Percentiles rank a stretch among this genome's conserved stretches.
Conservation (phyloP, 225 moss, liverwort and hornwort species). For the Lunularia cruciata region DNA sequence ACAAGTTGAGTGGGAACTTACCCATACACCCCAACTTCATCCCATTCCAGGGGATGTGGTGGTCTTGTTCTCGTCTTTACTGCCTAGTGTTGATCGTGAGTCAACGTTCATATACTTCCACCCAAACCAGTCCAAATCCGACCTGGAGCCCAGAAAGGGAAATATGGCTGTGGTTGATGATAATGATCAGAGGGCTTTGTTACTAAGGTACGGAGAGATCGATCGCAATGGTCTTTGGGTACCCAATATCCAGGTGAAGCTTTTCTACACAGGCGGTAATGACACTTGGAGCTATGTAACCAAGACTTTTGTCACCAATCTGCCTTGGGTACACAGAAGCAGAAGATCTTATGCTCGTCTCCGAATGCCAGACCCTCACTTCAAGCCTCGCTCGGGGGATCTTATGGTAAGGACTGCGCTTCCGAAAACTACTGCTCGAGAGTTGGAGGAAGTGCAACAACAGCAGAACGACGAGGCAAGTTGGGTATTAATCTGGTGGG, state of each 20-base stretch:
- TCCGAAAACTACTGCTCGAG: not conserved
- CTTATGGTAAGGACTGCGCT: slow-evolving; percentile 8
- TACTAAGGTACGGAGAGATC: slow-evolving; percentile 4
- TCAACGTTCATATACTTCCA: slow-evolving; percentile 1
- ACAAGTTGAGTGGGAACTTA: not conserved
- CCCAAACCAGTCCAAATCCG: not conserved
- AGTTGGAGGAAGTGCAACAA: not conserved
- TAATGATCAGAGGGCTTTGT: slow-evolving; percentile 11
- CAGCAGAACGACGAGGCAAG: not conserved
- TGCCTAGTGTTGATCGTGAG: not conserved
- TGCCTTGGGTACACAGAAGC: slow-evolving; percentile 14
- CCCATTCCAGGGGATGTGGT: slow-evolving; percentile 7
- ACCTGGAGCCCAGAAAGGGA: slow-evolving; percentile 6
- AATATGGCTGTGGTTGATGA: slow-evolving; percentile 3
- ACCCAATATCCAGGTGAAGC: slow-evolving; percentile 6
- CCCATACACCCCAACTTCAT: not conserved
- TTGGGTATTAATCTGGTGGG: slow-evolving; percentile 10
- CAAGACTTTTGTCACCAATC: slow-evolving; percentile 12
- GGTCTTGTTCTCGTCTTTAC: not conserved
- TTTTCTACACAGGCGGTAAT: slow-evolving; percentile 3
- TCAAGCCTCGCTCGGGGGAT: slow-evolving; percentile 21
- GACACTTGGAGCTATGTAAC: slow-evolving; percentile 2
- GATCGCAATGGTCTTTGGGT: slow-evolving; percentile 12
- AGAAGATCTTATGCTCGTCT: not conserved
- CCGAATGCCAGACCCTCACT: slow-evolving; percentile 18